These are phyloP conservation scores for Aegilops speltoides DNA, from an alignment of 176 grass and related monocot genomes.

Conservation along the genomic window DNA sequence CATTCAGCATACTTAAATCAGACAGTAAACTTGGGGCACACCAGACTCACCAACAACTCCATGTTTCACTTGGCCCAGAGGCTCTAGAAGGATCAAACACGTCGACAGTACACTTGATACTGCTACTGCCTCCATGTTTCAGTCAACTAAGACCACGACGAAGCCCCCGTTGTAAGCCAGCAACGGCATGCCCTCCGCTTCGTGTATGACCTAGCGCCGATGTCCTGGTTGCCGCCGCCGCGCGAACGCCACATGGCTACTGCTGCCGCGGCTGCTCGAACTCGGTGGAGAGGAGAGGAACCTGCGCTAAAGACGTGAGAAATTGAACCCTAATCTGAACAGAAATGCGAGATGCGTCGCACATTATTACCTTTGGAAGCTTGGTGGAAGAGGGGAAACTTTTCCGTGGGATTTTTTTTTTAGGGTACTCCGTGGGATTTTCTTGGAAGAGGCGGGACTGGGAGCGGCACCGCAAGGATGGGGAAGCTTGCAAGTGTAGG, in stretches of 20 bases:
- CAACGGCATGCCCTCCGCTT: too few species aligned
- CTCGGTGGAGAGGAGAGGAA: neutral
- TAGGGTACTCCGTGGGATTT: too few species aligned
- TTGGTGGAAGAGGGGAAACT: too few species aligned
- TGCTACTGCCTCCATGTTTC: neutral
- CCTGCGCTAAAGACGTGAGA: neutral
- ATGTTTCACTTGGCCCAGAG: neutral
- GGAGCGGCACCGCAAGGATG: too few species aligned
- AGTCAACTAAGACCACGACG: too few species aligned
- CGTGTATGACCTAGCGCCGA: neutral
- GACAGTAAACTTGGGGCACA: neutral
- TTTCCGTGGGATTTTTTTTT: too few species aligned
- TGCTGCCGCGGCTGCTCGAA: neutral
- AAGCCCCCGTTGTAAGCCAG: too few species aligned
- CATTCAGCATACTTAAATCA: neutral
- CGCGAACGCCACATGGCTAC: neutral
- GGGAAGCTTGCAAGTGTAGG: too few species aligned
- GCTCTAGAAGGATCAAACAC: neutral
- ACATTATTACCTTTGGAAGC: neutral
- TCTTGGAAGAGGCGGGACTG: too few species aligned
- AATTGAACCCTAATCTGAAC: neutral
- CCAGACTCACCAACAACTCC: neutral
- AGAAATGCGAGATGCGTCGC: neutral
- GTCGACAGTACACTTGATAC: neutral
- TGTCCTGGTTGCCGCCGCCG: neutral